These are phyloP conservation scores for Paraglomus brasilianum DNA, from an alignment of 192 early-diverging fungal species.

Conservation along the genomic window DNA sequence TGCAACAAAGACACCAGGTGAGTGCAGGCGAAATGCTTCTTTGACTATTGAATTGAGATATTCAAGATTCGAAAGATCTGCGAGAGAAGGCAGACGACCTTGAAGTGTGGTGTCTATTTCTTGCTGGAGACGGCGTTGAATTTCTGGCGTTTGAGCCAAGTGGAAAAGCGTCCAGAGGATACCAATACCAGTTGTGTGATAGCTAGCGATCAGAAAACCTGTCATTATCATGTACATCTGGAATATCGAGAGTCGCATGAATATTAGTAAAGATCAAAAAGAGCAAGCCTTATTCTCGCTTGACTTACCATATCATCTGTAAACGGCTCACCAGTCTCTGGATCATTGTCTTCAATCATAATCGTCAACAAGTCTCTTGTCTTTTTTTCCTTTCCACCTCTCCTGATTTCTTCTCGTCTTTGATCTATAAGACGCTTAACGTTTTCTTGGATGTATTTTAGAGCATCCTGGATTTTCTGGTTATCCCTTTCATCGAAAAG, in stretches of 20 bases:
- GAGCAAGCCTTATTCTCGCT: not conserved
- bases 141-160: constrained; percentile 1
- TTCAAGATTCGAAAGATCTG: constrained; percentile 7
- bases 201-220: constrained; percentile 4
- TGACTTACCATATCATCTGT: not conserved
- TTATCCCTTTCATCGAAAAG: not conserved
- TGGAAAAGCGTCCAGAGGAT: constrained; percentile 4
- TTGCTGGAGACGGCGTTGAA: constrained; percentile 6
- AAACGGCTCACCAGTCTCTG: constrained; percentile 8
- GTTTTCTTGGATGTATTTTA: not conserved
- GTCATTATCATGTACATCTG: not conserved
- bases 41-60: constrained; percentile 17
- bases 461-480: not conserved
- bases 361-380: constrained; percentile 13
- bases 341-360: constrained; percentile 4
- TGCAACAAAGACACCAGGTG: not conserved
- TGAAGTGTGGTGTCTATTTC: constrained; percentile 12
- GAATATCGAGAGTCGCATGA: not conserved
- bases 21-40: not conserved
- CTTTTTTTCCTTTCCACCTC: not conserved
- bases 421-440: not conserved
- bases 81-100: not conserved
- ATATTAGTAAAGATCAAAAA: not conserved
- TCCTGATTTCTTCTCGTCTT: not conserved
- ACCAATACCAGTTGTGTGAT: constrained; percentile 2